Evolutionary conservation across 2,329 filamentous ascomycete species (phyloP), one percentile per base, ranked within the genome.

Genomic region (Aureobasidium sp.): DNA sequence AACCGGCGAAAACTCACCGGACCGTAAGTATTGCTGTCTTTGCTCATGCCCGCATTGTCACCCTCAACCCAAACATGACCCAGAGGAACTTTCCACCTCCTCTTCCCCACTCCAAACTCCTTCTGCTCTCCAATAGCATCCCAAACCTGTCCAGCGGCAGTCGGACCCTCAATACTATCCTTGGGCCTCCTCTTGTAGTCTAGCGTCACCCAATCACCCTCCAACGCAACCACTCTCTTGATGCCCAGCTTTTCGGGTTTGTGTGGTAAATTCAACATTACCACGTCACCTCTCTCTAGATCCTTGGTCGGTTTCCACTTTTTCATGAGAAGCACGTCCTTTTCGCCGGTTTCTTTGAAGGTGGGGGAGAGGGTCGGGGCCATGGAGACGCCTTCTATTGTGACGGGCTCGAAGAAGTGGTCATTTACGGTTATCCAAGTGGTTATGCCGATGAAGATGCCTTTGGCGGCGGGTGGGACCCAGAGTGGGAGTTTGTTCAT

Each of bases 1-100:
- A 29, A 27, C 29, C 1, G 1, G 6, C 12, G 15, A 27, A 34
- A 24, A 65, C 72, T 70, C 47, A 81, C 73, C 5, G 94, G 91
- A 0, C 94, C 94, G 74, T 95, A 97, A 13, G 85, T 85, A 75
- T 96, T 96, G 74, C 92, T 96, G 76, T 99, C 94, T 64, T 87
- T 74, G 61, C 85, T 90, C 69, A 84, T 83, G 56, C 83, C 81
- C 68, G 84, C 83, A 69, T 88, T 91, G 72, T 99, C 94, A 1
- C 94, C 94, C 73, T 97, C 93, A 0, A 99, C 85, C 94, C 94
- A 99, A 32, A 97, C 82, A 77, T 97, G 92, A 20, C 91, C 91
- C 65, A 82, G 82, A 5, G 92, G 93, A 26, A 99, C 84, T 65
- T 82, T 81, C 50, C 89, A 72, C 63, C 67, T 72, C 1, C 73